Conservation (phyloP, 495 filamentous ascomycete genomes). For the Lasiosphaeria ovina region DNA sequence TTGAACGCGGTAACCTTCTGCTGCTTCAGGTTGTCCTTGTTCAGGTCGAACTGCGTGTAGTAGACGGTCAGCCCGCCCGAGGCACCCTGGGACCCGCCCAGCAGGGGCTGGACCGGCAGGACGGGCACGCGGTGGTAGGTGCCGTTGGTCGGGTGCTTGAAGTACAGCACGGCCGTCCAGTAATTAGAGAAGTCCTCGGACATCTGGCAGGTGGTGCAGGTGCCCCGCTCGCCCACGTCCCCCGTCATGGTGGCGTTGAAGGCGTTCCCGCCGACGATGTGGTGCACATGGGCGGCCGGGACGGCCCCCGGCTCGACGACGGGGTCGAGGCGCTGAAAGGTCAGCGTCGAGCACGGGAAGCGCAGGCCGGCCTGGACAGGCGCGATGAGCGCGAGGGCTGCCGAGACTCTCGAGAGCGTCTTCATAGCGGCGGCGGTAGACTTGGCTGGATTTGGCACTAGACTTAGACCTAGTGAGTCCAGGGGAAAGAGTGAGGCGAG, state of each 20-base stretch:
- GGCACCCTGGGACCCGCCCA: constrained; percentile 25
- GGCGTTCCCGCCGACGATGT: constrained; percentile 45
- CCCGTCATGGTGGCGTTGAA: constrained; percentile 45
- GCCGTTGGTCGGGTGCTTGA: constrained; percentile 42
- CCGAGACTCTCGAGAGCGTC: constrained; percentile 35
- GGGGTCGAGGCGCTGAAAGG: constrained; percentile 43
- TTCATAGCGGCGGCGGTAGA: constrained; percentile 32
- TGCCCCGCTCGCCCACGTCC: constrained; percentile 38
- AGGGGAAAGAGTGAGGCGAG: neutral
- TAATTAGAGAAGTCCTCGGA: constrained; percentile 26
- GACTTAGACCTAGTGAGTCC: neutral
- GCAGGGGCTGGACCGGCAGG: neutral
- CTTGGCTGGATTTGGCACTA: neutral
- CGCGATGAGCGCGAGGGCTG: constrained; percentile 28
- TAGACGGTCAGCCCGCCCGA: constrained; percentile 45
- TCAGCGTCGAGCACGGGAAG: constrained; percentile 43
- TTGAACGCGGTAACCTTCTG: constrained; percentile 41
- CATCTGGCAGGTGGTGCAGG: constrained; percentile 21
- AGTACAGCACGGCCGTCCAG: constrained; percentile 47
- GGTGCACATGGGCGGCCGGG: constrained; percentile 43
- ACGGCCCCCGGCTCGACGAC: constrained; percentile 34
- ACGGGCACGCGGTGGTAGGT: constrained; percentile 43
- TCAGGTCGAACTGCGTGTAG: constrained; percentile 34
- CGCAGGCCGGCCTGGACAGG: constrained; percentile 39
- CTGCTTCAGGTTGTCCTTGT: constrained; percentile 31